Percentiles rank a stretch among this genome's conserved stretches.
Evolutionary conservation across 2,329 filamentous ascomycete species (phyloP).

Genomic region (Tolypocladium album): DNA sequence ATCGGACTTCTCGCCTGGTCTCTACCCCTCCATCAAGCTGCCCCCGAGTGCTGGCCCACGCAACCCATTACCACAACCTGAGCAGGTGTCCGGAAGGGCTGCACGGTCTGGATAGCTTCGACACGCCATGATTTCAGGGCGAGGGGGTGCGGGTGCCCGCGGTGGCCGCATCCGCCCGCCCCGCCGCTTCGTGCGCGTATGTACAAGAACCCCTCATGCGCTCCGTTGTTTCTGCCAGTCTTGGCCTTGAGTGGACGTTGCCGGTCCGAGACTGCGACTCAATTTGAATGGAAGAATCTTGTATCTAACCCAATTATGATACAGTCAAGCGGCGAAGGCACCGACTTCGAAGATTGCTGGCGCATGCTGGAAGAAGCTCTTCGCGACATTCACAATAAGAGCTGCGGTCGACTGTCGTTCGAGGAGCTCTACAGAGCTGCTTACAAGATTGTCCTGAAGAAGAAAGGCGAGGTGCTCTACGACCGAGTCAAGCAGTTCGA

Average conservation of each 20-base stretch:
- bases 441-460: slow-evolving; percentile 87
- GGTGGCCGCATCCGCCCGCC: slow-evolving; percentile 30
- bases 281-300: background rate
- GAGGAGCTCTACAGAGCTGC: slow-evolving; percentile 90
- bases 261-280: background rate
- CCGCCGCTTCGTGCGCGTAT: slow-evolving; percentile 30
- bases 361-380: slow-evolving; percentile 64
- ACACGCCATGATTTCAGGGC: slow-evolving; percentile 34
- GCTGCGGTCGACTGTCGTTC: slow-evolving; percentile 82
- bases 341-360: slow-evolving; percentile 86
- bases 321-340: slow-evolving; percentile 36
- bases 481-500: slow-evolving; percentile 72
- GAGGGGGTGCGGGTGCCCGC: slow-evolving; percentile 30
- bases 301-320: slow-evolving; percentile 10
- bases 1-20: background rate
- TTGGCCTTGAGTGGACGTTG: background rate
- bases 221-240: background rate
- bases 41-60: background rate
- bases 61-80: background rate
- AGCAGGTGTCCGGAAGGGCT: background rate
- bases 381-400: slow-evolving; percentile 81
- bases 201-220: slow-evolving; percentile 8
- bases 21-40: background rate
- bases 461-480: slow-evolving; percentile 75
- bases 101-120: background rate